phyloP scores from a whole-genome alignment of 2,329 filamentous ascomycete species.

The Trematosphaeria pertusa region DNA sequence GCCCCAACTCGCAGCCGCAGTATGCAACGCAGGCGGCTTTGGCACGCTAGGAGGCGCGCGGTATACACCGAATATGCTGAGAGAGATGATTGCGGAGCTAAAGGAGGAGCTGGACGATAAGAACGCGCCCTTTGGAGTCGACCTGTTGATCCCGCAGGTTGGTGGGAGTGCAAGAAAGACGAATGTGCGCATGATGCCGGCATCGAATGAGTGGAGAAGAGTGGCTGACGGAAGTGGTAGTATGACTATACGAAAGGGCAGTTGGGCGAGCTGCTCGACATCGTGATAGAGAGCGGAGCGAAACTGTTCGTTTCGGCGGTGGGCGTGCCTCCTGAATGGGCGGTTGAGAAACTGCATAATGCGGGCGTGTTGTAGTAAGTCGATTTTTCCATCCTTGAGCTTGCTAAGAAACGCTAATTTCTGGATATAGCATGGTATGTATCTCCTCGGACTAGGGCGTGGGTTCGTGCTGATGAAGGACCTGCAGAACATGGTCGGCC shows the following conservation, averaged over 20 bases:
- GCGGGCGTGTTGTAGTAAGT: constrained; percentile 32
- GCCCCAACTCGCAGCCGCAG: constrained; percentile 31
- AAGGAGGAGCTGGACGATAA: constrained; percentile 29
- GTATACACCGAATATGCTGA: constrained; percentile 33
- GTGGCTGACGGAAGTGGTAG: constrained; percentile 7
- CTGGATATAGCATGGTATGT: constrained; percentile 4
- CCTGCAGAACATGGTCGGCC: constrained; percentile 32
- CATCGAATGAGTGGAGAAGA: not conserved
- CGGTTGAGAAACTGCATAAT: constrained; percentile 41
- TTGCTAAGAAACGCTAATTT: not conserved
- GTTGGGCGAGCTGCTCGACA: constrained; percentile 39
- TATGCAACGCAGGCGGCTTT: constrained; percentile 35
- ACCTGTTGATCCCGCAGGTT: constrained; percentile 44
- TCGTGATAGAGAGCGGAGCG: constrained; percentile 42
- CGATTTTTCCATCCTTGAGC: not conserved
- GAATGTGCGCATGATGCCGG: constrained; percentile 25
- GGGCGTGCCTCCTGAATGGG: constrained; percentile 39
- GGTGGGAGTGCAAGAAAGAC: constrained; percentile 43
- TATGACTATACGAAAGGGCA: constrained; percentile 44
- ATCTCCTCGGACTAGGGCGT: too few species aligned
- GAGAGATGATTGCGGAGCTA: constrained; percentile 37
- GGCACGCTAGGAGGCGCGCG: constrained; percentile 31
- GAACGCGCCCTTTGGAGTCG: constrained; percentile 43
- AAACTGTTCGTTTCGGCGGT: constrained; percentile 46
- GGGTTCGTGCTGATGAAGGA: too few species aligned